phyloP scores from a whole-genome alignment of 129 eudicot genomes.

The Silybum marianum region DNA sequence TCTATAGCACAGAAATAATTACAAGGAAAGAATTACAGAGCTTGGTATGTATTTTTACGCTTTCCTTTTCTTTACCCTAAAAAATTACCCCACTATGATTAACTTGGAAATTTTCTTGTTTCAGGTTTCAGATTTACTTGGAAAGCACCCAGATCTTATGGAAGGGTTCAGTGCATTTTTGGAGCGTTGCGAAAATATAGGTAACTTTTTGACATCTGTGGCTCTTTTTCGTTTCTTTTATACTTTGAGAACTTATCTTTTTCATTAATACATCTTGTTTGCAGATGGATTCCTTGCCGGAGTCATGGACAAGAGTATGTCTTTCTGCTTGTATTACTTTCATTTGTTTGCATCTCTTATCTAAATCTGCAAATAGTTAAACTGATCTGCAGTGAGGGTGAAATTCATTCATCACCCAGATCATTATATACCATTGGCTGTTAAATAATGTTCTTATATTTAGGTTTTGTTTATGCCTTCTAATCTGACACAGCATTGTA shows the following conservation, averaged over 20 bases:
- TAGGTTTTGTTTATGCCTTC: neutral
- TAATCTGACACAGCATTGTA: constrained; percentile 16
- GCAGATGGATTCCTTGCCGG: constrained; percentile 98
- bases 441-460: neutral
- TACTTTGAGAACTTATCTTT: neutral
- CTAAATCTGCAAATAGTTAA: neutral
- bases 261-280: constrained; percentile 24
- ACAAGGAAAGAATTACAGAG: constrained; percentile 86
- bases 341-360: neutral
- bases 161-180: constrained; percentile 88
- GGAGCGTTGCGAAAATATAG: constrained; percentile 89
- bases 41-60: constrained; percentile 57
- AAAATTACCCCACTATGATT: neutral
- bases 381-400: neutral
- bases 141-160: constrained; percentile 94
- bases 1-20: constrained; percentile 95
- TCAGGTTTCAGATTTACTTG: constrained; percentile 97
- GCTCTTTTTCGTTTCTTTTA: neutral
- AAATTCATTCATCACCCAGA: neutral
- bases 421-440: neutral
- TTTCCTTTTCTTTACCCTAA: neutral
- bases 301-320: constrained; percentile 94
- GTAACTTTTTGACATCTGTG: constrained; percentile 35
- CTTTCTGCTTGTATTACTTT: constrained; percentile 10
- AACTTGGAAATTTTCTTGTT: constrained; percentile 19